Evolutionary conservation across 331 rosid species (phyloP).

Genomic region (Pyracantha coccinea): DNA sequence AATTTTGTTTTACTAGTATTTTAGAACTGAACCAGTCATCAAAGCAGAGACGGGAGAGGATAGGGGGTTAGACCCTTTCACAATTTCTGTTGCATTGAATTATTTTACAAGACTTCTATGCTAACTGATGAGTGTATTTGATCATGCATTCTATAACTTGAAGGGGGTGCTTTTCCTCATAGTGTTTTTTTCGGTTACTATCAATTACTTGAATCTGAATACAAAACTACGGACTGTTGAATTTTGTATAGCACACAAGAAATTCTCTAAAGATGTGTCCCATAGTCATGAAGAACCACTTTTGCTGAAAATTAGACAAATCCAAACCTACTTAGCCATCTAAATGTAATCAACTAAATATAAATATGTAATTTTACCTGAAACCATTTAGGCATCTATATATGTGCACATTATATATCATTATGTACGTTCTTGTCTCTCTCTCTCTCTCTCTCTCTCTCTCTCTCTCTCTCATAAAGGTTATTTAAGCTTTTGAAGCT

Average conservation of each 20-base stretch:
- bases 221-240: background rate
- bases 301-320: background rate
- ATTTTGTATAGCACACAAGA: background rate
- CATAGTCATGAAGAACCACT: too few relatives aligned
- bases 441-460: background rate
- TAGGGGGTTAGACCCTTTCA: background rate
- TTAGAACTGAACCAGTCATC: background rate
- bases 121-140: background rate
- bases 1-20: background rate
- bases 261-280: background rate
- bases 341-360: background rate
- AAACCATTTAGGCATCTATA: background rate
- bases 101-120: background rate
- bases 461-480: background rate
- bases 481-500: background rate
- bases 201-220: background rate
- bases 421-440: background rate
- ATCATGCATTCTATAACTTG: background rate
- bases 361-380: background rate
- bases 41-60: background rate
- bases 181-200: background rate
- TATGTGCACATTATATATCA: background rate
- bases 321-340: background rate
- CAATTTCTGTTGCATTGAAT: background rate
- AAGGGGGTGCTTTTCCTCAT: background rate